Base-by-base conservation (phyloP, 1,284 basidiomycete genomes). In the Ustilago lituana region DNA sequence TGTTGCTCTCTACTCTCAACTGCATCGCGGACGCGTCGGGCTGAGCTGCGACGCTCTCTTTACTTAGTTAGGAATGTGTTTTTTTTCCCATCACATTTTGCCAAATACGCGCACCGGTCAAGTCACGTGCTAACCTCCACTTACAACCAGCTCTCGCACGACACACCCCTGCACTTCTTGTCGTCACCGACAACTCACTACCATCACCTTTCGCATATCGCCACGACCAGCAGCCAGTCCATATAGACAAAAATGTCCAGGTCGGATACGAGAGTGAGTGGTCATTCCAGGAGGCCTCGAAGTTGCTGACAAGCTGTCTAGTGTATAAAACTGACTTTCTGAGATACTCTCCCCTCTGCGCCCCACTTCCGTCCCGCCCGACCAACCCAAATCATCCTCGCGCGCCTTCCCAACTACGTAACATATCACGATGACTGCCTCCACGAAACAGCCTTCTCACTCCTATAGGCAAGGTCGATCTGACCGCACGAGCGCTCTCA, bases 71-170 rank as follows among this genome's bases (percentile, higher is more conserved):
- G 29, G 17, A 19, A 20, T 41, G 47, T 53, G 23, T 58, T 48
- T 54, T 45, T 36, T 50, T 45, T 37, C 14, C n/a, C 14, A 35
- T 15, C 15, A 8, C 44, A 23, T 37, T 24, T 19, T 35, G n/a
- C n/a, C n/a, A n/a, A 17, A 9, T 5, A 52, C 61, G 61, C 61
- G 60, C 53, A 20, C 12, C 6, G 4, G 1, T 1, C 6, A 20
- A 9, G 45, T 65, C 62, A 65, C 62, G 62, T 65, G 62, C 51
- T 15, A 2, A 7, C 52, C 63, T 55, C 52, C 63, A 56, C 56
- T 31, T 43, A 6, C 6, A 8, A 1, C 1, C 5, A 11, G 15
- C 40, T 41, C 55, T 65, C 51, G 56, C 62, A 64, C 61, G 61
- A 54, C 50, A 54, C 23, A 7, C 22, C 14, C 17, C 3, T 12